Base-by-base conservation (phyloP, 257 asterid genomes). In the Ocimum tenuiflorum region DNA sequence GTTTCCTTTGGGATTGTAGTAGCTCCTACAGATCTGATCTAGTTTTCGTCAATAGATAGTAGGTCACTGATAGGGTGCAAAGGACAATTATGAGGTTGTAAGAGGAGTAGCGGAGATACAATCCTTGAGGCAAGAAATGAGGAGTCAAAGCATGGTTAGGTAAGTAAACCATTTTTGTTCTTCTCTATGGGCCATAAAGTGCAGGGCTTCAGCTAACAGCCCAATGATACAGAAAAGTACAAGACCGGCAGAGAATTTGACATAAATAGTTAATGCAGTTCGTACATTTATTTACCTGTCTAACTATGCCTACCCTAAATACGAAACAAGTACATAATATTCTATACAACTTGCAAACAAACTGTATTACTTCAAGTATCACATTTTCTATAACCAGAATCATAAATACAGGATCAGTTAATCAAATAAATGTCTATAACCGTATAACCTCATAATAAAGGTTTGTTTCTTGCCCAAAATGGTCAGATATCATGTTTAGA, bases 181-280 rank as follows among this genome's bases (percentile, higher is more conserved):
- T 20, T 59, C 11, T 42, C 49, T 0, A 36, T 10, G 75, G 79
- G 75, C 79, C 79, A 39, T 42, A 19, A 0, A 48, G 33, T 55
- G 65, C 20, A 60, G 74, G 53, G 66, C 54, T 20, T 47, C 33
- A 56, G 59, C 46, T 55, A 70, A 60, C 48, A 48, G 72, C 74
- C 73, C 77, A 73, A 42, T 35, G 41, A 52, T 65, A 12, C 60
- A 48, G 36, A 13, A 58, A 36, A 10, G 33, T 8, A 60, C 18
- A 55, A 17, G 14, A 56, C 63, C 54, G 10, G 12, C 13, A 63
- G 63, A 56, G 63, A 36, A 27, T 17, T 27, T 27, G 33, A 45
- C 33, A 18, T 67, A 35, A 71, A 41, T 48, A 36, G 43, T 3
- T 56, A 12, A 27, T 5, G 23, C 8, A 2, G 41, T 12, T 6